Evolutionary conservation across 805 yeast species (phyloP).

Genomic region (Monosporozyma servazzii): DNA sequence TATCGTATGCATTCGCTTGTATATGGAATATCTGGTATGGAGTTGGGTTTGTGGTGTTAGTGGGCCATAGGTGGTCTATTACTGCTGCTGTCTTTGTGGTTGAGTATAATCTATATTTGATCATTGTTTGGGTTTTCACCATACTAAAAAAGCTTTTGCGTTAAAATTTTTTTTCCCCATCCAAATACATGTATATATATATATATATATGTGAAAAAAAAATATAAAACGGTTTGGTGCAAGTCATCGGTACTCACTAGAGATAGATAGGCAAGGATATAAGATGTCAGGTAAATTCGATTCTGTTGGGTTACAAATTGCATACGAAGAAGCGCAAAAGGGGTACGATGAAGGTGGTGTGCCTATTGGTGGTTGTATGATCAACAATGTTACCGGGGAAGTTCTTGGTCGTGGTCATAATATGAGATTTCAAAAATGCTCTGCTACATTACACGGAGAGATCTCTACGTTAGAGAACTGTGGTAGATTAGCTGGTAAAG

Average conservation of each 20-base stretch:
- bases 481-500: conserved; percentile 74
- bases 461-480: conserved; percentile 83
- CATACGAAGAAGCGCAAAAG: conserved; percentile 60
- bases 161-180: too few species aligned
- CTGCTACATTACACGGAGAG: conserved; percentile 87
- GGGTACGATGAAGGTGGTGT: conserved; percentile 81
- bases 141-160: too few species aligned
- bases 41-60: conserved; percentile 44
- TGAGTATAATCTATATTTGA: not conserved
- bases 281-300: conserved; percentile 43
- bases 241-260: too few species aligned
- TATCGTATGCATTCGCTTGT: conserved; percentile 16
- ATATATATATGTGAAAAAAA: too few species aligned
- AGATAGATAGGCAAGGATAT: not conserved
- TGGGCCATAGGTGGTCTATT: conserved; percentile 45
- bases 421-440: conserved; percentile 73
- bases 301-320: conserved; percentile 53
- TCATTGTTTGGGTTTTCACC: too few species aligned
- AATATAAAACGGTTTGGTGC: too few species aligned
- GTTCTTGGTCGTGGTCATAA: conserved; percentile 87
- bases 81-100: not conserved
- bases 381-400: conserved; percentile 53
- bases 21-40: conserved; percentile 65
- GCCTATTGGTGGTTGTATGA: conserved; percentile 51
- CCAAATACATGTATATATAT: too few species aligned